Evolutionary conservation across 78 protist species (phyloP).

Genomic region (Acrasis kona): DNA sequence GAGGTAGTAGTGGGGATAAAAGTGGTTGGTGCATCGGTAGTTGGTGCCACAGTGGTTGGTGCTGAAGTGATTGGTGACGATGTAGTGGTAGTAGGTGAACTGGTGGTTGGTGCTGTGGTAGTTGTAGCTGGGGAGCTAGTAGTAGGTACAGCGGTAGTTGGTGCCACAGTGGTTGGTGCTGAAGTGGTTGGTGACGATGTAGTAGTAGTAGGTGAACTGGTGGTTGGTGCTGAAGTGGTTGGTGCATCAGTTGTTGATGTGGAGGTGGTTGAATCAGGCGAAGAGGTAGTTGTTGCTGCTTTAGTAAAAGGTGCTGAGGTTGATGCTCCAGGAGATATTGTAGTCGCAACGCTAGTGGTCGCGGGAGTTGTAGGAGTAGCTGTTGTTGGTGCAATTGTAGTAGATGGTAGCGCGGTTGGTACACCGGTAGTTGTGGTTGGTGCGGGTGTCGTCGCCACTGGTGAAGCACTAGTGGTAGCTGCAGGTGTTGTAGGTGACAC

Average conservation of each 20-base stretch:
- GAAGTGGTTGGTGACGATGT: too few relatives aligned
- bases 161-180: not conserved
- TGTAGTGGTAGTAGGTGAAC: not conserved
- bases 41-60: not conserved
- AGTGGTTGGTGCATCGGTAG: not conserved
- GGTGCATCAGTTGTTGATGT: not conserved
- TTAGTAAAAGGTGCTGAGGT: not conserved
- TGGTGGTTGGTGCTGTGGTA: not conserved
- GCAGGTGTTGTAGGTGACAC: not conserved
- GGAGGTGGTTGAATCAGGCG: not conserved
- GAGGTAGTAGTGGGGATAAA: not conserved
- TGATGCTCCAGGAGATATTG: not conserved
- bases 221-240: not conserved
- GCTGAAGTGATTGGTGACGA: not conserved
- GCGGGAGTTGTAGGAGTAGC: slow-evolving; percentile 1
- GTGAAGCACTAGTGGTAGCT: not conserved
- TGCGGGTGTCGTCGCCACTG: not conserved
- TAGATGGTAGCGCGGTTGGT: slow-evolving; percentile 5
- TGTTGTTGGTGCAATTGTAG: not conserved
- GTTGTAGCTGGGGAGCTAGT: not conserved
- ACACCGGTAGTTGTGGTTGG: slow-evolving; percentile 1
- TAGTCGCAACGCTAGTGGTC: not conserved
- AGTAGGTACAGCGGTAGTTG: not conserved
- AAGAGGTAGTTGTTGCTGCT: not conserved
- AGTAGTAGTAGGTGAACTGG: not conserved